A percentile compares a stretch with the other conserved stretches of the same genome.
Evolutionary conservation across 208 protist genomes (phyloP).

Genomic region (Lotmaria passim): DNA sequence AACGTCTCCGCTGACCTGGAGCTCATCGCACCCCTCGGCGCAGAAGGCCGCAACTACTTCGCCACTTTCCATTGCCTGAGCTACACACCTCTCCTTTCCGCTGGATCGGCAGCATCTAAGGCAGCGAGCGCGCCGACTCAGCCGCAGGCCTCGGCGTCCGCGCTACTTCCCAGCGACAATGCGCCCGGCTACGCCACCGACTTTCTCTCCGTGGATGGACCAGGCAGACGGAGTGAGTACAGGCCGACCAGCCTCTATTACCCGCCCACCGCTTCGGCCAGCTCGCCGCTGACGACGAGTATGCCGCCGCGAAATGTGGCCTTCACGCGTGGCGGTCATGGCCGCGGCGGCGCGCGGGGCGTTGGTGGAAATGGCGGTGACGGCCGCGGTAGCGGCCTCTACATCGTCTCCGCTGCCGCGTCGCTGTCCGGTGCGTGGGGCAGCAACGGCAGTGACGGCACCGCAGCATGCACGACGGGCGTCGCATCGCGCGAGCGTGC

Average conservation of each 20-base stretch:
- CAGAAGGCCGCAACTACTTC: constrained; percentile 66
- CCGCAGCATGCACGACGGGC: constrained; percentile 6
- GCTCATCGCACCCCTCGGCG: constrained; percentile 58
- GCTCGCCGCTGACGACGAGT: constrained; percentile 4
- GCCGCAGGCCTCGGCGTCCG: too few species aligned
- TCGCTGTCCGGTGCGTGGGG: too few species aligned
- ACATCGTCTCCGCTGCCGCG: not conserved
- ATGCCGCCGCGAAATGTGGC: not conserved
- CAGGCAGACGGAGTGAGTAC: constrained; percentile 1
- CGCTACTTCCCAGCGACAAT: not conserved
- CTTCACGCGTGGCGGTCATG: not conserved
- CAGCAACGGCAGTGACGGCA: not conserved
- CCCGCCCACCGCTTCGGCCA: not conserved
- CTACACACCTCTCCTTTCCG: constrained; percentile 7
- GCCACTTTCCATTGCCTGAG: constrained; percentile 67
- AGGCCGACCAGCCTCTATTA: constrained; percentile 12
- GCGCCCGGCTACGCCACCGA: constrained; percentile 16
- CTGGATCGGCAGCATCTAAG: not conserved
- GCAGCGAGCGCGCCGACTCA: too few species aligned
- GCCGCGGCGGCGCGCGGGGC: too few species aligned
- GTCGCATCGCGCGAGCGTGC: constrained; percentile 17
- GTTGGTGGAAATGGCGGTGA: too few species aligned
- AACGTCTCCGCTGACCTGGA: constrained; percentile 59
- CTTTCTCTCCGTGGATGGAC: constrained; percentile 12
- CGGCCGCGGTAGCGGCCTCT: not conserved